Conservation (phyloP, 176 grass and related monocot species). For the Cocos nucifera region DNA sequence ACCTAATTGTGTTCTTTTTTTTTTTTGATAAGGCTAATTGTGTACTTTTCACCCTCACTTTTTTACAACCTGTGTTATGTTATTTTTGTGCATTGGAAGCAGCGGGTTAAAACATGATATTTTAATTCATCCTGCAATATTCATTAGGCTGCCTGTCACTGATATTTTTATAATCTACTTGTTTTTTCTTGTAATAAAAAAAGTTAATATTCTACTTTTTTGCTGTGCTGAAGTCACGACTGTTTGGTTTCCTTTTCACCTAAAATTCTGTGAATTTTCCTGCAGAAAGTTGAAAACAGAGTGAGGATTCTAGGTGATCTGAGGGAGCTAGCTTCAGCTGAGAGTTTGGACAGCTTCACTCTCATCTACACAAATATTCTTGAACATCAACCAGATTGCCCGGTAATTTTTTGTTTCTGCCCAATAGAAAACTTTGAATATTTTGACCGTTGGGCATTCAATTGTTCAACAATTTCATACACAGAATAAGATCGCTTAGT, state of each 20-base stretch:
- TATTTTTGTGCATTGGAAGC: background rate
- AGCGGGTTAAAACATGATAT: background rate
- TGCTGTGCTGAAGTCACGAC: background rate
- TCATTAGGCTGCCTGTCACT: no score
- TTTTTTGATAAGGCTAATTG: no score
- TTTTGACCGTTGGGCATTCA: background rate
- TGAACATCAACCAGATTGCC: slow-evolving; percentile 98
- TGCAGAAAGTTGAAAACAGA: slow-evolving; percentile 98
- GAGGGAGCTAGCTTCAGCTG: slow-evolving; percentile 93
- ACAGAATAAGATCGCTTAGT: background rate
- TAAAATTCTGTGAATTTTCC: slow-evolving; percentile 10
- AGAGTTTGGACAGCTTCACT: slow-evolving; percentile 95
- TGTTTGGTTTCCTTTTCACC: no score
- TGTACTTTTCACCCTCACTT: background rate
- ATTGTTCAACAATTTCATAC: background rate
- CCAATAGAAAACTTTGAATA: background rate
- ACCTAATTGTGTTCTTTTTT: no score
- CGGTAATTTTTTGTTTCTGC: slow-evolving; percentile 40
- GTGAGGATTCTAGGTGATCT: slow-evolving; percentile 90
- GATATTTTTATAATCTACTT: background rate
- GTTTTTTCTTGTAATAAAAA: background rate
- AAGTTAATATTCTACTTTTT: background rate
- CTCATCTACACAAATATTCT: slow-evolving; percentile 97
- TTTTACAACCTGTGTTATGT: background rate
- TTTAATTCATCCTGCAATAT: background rate